Percentiles rank a stretch among this genome's conserved stretches.
These are phyloP conservation scores for Kodamaea jinghongensis DNA, from an alignment of 805 yeast genomes.

Conservation along the genomic window DNA sequence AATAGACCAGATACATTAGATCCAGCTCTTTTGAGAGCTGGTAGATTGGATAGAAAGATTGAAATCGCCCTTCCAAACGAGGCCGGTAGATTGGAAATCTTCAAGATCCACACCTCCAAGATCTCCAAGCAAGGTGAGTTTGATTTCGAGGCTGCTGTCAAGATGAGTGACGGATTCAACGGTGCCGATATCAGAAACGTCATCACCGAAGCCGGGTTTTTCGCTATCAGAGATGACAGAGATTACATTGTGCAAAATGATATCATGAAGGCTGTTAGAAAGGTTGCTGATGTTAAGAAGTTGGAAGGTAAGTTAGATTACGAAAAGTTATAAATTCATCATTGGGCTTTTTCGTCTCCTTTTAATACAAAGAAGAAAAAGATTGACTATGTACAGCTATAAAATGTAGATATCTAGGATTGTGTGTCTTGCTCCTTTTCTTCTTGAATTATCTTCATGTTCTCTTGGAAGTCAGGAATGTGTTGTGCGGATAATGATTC, in stretches of 20 bases:
- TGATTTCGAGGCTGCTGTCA: constrained; percentile 94
- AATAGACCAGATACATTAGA: constrained; percentile 97
- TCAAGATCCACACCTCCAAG: constrained; percentile 85
- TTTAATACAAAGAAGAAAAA: neutral
- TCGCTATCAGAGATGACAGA: constrained; percentile 96
- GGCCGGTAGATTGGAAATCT: constrained; percentile 89
- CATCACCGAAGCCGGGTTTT: constrained; percentile 97
- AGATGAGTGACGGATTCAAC: constrained; percentile 98
- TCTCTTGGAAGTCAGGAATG: constrained; percentile 29
- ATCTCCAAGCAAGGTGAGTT: constrained; percentile 92
- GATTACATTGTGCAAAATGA: constrained; percentile 92
- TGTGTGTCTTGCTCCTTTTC: neutral
- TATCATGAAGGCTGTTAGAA: constrained; percentile 96
- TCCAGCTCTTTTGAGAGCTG: constrained; percentile 96
- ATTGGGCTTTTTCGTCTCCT: no score
- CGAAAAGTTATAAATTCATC: constrained; percentile 82
- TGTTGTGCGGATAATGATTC: constrained; percentile 32
- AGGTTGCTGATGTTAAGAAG: constrained; percentile 95
- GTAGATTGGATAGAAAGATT: constrained; percentile 93
- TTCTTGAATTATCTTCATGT: neutral
- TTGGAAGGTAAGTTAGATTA: constrained; percentile 94
- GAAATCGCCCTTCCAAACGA: constrained; percentile 96
- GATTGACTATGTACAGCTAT: neutral
- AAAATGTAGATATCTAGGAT: neutral
- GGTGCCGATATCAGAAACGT: constrained; percentile 98